Evolutionary conservation across 305 asterid genomes (phyloP), one percentile per base, ranked within the genome.

Genomic region (Plantago lanceolata): DNA sequence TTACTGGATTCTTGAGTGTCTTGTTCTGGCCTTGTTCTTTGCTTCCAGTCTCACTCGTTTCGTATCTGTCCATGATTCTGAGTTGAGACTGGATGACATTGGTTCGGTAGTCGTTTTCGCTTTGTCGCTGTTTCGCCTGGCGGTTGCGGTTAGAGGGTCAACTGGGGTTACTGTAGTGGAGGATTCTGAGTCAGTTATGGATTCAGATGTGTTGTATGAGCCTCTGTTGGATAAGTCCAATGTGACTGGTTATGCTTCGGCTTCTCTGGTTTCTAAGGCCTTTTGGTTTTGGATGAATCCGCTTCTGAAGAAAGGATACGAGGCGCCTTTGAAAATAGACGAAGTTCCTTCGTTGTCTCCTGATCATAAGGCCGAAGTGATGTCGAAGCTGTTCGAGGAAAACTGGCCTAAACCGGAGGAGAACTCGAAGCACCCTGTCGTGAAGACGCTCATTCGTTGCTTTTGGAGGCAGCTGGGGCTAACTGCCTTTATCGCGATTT

Each of bases 261-360:
- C 96, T 6, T 89, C 99, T 13, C 13, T 89, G 11, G 8, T 87
- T 6, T 87, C 97, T 0, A 84, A 77, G 71, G 75, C 88, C 0
- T 89, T 89, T 55, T 93, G 95, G 97, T 4, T 87, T 37, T 93
- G 97, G 99, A 61, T 93, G 85, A 85, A 89, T 73, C 99, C 97
- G 51, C 78, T 93, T 15, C 48, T 89, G 58, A 70, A 70, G 26
- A 89, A 87, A 68, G 98, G 97, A 3, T 79, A 84, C 66, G 66
- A 20, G 29, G 73, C 88, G 0, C 90, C 97, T 15, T 82, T 89
- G 19, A 89, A 78, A 70, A 33, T 87, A 4, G 87, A 82, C 16
- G 97, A 89, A 6, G 87, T 89, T 37, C 98, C 98, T 51, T 67
- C 78, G n/a, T 88, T 92, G 19, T 85, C 97, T 0, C 89, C 88